Conservation (phyloP, 169 alveolate genomes). For the Pseudocohnilembus persalinus region DNA sequence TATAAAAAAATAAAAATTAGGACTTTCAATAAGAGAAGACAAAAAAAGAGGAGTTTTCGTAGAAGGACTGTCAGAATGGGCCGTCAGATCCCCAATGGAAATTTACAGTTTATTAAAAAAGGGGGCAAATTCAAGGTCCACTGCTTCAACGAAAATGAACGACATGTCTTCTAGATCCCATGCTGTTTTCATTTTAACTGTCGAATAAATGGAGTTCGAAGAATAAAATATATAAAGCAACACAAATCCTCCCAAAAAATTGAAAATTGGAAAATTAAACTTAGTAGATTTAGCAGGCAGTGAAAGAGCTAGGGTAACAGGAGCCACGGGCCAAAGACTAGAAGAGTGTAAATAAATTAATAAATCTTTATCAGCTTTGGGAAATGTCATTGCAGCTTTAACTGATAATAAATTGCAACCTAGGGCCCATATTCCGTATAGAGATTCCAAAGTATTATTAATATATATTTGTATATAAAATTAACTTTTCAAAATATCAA, state of each 20-base stretch:
- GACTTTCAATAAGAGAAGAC: conserved; percentile 80
- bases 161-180: conserved; percentile 59
- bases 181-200: conserved; percentile 66
- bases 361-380: conserved; percentile 82
- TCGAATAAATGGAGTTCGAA: conserved; percentile 59
- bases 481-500: too few relatives aligned
- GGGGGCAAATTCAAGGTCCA: conserved; percentile 52
- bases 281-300: conserved; percentile 93
- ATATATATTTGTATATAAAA: too few relatives aligned
- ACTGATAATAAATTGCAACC: conserved; percentile 69
- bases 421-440: conserved; percentile 79
- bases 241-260: conserved; percentile 37
- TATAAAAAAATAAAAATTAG: too few relatives aligned
- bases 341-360: conserved; percentile 89
- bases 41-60: conserved; percentile 86
- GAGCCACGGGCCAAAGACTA: conserved; percentile 88
- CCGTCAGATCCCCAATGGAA: conserved; percentile 85
- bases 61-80: conserved; percentile 88
- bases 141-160: conserved; percentile 59
- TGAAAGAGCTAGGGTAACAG: conserved; percentile 85
- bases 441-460: conserved; percentile 79
- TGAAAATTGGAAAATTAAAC: conserved; percentile 84
- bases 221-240: conserved; percentile 17
- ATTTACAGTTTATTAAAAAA: conserved; percentile 78
- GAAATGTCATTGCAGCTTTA: conserved; percentile 86